These are phyloP conservation scores for Saccharomycopsis capsularis DNA, from an alignment of 805 yeast species.

Conservation along the genomic window DNA sequence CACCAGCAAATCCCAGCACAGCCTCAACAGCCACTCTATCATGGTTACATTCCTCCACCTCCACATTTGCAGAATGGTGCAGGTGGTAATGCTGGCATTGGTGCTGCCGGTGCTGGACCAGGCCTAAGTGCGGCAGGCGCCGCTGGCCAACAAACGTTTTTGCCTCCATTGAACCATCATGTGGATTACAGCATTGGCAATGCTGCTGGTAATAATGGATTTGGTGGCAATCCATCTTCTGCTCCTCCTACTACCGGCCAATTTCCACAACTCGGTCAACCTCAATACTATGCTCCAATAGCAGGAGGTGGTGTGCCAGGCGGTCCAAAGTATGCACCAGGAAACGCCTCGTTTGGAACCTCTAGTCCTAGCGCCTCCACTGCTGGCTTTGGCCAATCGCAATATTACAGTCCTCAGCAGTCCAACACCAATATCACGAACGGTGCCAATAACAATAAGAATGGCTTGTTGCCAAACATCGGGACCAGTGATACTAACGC, in stretches of 20 bases:
- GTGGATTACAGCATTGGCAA: slow-evolving; percentile 9
- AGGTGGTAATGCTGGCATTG: too few relatives aligned
- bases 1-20: slow-evolving; percentile 9
- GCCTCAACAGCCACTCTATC: slow-evolving; percentile 2
- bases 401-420: slow-evolving; percentile 6
- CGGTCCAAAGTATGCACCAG: not conserved
- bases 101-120: too few relatives aligned
- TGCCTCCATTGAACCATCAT: slow-evolving; percentile 14
- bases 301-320: not conserved
- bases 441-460: not conserved
- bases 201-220: not conserved
- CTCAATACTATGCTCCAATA: slow-evolving; percentile 10
- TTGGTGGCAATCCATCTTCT: not conserved
- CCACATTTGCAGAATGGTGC: too few relatives aligned
- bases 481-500: not conserved
- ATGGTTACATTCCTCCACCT: not conserved
- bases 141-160: slow-evolving; percentile 1
- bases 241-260: slow-evolving; percentile 10
- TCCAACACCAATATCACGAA: not conserved
- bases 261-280: slow-evolving; percentile 9
- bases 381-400: slow-evolving; percentile 1
- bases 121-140: too few relatives aligned
- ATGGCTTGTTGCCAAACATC: not conserved
- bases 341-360: slow-evolving; percentile 4
- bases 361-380: slow-evolving; percentile 6